These are phyloP conservation scores for Metarhizium sp. DNA, from an alignment of 2,329 filamentous ascomycete species.

Conservation along the genomic window DNA sequence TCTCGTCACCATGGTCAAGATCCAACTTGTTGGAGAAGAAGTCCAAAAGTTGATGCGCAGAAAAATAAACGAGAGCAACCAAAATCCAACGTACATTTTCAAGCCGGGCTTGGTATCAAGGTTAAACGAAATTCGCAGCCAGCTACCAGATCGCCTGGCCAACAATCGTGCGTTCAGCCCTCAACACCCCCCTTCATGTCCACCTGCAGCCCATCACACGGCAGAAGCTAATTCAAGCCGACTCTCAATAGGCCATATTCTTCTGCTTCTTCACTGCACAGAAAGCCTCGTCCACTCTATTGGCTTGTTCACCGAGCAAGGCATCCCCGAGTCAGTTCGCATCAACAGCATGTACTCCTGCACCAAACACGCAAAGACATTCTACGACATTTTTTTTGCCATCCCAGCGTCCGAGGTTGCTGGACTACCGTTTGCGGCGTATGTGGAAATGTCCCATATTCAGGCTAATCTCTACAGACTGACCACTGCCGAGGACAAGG, in stretches of 20 bases:
- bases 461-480: constrained; percentile 29
- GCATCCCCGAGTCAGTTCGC: constrained; percentile 21
- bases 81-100: constrained; percentile 23
- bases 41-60: constrained; percentile 23
- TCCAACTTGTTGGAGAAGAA: constrained; percentile 32
- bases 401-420: constrained; percentile 19
- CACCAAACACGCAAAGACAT: constrained; percentile 23
- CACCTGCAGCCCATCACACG: background rate
- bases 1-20: constrained; percentile 26
- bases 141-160: constrained; percentile 13
- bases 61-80: constrained; percentile 15
- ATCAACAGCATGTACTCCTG: constrained; percentile 27
- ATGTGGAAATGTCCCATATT: constrained; percentile 25
- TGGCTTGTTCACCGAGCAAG: constrained; percentile 20
- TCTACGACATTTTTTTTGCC: constrained; percentile 26
- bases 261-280: constrained; percentile 18
- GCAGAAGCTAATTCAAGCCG: background rate
- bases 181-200: background rate
- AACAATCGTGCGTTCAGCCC: constrained; percentile 17
- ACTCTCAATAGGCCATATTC: constrained; percentile 16
- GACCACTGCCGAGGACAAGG: constrained; percentile 27
- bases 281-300: constrained; percentile 24
- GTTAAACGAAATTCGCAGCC: constrained; percentile 17
- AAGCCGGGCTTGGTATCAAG: constrained; percentile 20
- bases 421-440: constrained; percentile 23